These are phyloP conservation scores for Xylariaceae sp. DNA, from an alignment of 2,329 filamentous ascomycete genomes.

Conservation along the genomic window DNA sequence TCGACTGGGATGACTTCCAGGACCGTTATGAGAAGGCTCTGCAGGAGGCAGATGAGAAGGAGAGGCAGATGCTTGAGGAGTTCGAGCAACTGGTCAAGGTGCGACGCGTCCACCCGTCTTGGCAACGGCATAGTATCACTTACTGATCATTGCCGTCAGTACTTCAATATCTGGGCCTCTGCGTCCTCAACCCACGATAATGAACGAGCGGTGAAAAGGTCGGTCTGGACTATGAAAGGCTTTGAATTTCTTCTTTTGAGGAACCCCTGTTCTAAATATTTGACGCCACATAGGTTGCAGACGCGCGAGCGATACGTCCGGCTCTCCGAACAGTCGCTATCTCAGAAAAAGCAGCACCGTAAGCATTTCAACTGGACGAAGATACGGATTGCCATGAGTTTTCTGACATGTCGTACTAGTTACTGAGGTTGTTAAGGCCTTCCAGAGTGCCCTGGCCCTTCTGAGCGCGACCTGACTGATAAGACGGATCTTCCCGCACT, in stretches of 20 bases:
- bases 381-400: slow-evolving; percentile 5
- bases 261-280: slow-evolving; percentile 9
- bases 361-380: slow-evolving; percentile 34
- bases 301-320: slow-evolving; percentile 74
- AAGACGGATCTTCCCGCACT: background rate
- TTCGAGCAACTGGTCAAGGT: slow-evolving; percentile 64
- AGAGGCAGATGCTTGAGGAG: slow-evolving; percentile 61
- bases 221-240: slow-evolving; percentile 22
- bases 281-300: slow-evolving; percentile 52
- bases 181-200: slow-evolving; percentile 68
- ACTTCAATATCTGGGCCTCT: slow-evolving; percentile 74
- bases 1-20: slow-evolving; percentile 77
- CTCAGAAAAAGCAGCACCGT: slow-evolving; percentile 77
- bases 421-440: slow-evolving; percentile 55
- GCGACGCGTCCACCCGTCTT: slow-evolving; percentile 17
- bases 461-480: slow-evolving; percentile 35
- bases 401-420: slow-evolving; percentile 34
- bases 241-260: slow-evolving; percentile 7
- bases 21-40: slow-evolving; percentile 62
- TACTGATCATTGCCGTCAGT: slow-evolving; percentile 43
- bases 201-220: slow-evolving; percentile 72
- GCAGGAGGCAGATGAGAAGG: slow-evolving; percentile 54
- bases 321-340: slow-evolving; percentile 64
- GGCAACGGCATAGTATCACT: background rate
- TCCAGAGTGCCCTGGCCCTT: slow-evolving; percentile 56